A percentile compares a stretch with the other conserved stretches of the same genome.
Conservation (phyloP, 2,329 filamentous ascomycete species). For the Penicillium thymicola region DNA sequence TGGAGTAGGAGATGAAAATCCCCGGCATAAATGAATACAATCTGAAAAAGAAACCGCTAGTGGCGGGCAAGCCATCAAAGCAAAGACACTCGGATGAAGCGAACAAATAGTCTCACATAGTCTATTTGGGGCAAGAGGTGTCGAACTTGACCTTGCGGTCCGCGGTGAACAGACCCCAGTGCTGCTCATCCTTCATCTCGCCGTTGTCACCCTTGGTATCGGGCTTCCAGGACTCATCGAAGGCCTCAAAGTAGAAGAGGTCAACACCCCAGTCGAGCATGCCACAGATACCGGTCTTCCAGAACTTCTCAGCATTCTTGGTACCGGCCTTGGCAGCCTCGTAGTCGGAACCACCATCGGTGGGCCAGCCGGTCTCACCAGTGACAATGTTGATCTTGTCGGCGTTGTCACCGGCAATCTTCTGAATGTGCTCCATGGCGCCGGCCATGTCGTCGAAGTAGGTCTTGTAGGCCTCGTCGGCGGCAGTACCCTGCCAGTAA, state of each 20-base stretch:
- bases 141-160: slow-evolving; percentile 58
- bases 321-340: slow-evolving; percentile 59
- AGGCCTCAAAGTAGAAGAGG: slow-evolving; percentile 71
- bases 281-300: slow-evolving; percentile 60
- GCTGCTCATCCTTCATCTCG: slow-evolving; percentile 59
- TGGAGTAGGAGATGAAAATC: background rate
- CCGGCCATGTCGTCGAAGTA: slow-evolving; percentile 67
- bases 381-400: slow-evolving; percentile 63
- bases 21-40: slow-evolving; percentile 14
- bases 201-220: slow-evolving; percentile 61
- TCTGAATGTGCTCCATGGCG: slow-evolving; percentile 61
- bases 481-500: slow-evolving; percentile 66
- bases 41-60: slow-evolving; percentile 4
- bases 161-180: slow-evolving; percentile 66
- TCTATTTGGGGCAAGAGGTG: slow-evolving; percentile 42
- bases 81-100: background rate
- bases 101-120: background rate
- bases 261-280: slow-evolving; percentile 65
- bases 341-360: slow-evolving; percentile 59
- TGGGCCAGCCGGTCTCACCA: slow-evolving; percentile 68
- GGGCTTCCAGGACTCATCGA: slow-evolving; percentile 71
- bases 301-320: slow-evolving; percentile 59
- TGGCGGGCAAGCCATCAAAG: background rate
- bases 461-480: slow-evolving; percentile 56
- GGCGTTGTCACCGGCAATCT: slow-evolving; percentile 50